These are phyloP conservation scores for Leucocoprinus sp. DNA, from an alignment of 768 basidiomycete genomes.

Conservation along the genomic window DNA sequence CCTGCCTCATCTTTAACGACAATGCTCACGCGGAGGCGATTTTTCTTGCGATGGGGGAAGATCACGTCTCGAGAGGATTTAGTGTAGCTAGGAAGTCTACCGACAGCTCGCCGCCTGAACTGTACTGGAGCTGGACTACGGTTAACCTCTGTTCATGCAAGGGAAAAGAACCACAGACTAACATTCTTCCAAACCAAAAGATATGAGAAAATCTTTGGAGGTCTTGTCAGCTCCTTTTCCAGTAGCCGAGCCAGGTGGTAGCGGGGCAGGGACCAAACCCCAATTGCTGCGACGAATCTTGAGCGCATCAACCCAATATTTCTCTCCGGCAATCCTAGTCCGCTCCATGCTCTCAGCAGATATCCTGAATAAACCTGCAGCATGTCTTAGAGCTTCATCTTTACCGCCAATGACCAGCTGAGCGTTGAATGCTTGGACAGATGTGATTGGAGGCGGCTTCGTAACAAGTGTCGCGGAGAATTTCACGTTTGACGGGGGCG, in stretches of 20 bases:
- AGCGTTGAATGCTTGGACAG: conserved; percentile 64
- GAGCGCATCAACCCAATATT: conserved; percentile 78
- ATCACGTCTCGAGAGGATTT: conserved; percentile 35
- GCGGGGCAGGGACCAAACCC: conserved; percentile 72
- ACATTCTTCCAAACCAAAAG: conserved; percentile 82
- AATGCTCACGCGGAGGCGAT: conserved; percentile 47
- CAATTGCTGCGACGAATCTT: conserved; percentile 72
- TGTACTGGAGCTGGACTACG: conserved; percentile 44
- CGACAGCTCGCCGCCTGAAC: conserved; percentile 66
- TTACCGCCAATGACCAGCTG: conserved; percentile 72
- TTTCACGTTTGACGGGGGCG: conserved; percentile 13
- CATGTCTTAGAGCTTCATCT: conserved; percentile 70
- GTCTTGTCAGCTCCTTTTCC: conserved; percentile 78
- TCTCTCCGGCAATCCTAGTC: conserved; percentile 51
- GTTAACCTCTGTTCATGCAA: neutral
- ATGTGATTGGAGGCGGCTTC: conserved; percentile 56
- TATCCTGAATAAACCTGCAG: conserved; percentile 59
- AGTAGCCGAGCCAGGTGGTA: conserved; percentile 58
- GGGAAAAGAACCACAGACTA: conserved; percentile 19
- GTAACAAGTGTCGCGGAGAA: conserved; percentile 58
- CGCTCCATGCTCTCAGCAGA: conserved; percentile 67
- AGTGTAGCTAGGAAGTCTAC: conserved; percentile 48
- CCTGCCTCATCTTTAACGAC: conserved; percentile 21
- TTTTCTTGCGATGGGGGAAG: conserved; percentile 58
- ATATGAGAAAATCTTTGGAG: conserved; percentile 72